Evolutionary conservation across 805 yeast species (phyloP).

Genomic region (Nakazawaea ishiwadae): DNA sequence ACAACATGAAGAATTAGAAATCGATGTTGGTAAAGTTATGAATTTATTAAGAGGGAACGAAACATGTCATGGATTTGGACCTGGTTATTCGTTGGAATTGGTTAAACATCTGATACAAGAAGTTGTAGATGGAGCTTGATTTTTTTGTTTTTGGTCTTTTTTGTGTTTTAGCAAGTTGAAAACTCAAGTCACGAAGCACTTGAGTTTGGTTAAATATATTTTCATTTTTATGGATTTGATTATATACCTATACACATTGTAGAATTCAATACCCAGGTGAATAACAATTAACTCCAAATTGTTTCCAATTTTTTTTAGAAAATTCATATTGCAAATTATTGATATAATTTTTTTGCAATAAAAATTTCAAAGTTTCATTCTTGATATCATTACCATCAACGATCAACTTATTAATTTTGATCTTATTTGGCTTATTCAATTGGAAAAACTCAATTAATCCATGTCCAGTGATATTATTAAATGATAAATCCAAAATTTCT

Average conservation of each 20-base stretch:
- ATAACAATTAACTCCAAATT: slow-evolving; percentile 6
- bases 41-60: slow-evolving; percentile 58
- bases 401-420: slow-evolving; percentile 1
- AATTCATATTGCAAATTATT: slow-evolving; percentile 1
- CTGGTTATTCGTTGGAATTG: slow-evolving; percentile 48
- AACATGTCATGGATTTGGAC: slow-evolving; percentile 76
- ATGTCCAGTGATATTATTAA: slow-evolving; percentile 11
- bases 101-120: slow-evolving; percentile 34
- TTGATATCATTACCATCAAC: slow-evolving; percentile 12
- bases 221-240: too few species aligned
- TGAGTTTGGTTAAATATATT: too few species aligned
- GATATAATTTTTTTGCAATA: not conserved
- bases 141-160: not conserved
- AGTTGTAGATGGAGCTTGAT: not conserved
- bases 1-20: slow-evolving; percentile 39
- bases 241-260: too few species aligned
- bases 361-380: slow-evolving; percentile 4
- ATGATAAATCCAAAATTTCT: slow-evolving; percentile 4
- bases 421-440: not conserved
- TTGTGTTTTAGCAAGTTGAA: too few species aligned
- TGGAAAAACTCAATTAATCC: slow-evolving; percentile 12
- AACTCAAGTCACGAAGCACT: too few species aligned
- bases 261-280: not conserved
- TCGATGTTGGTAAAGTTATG: slow-evolving; percentile 61
- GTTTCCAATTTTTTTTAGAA: slow-evolving; percentile 1